Evolutionary conservation across 331 rosid species (phyloP).

Genomic region (Dryas integrifolia): DNA sequence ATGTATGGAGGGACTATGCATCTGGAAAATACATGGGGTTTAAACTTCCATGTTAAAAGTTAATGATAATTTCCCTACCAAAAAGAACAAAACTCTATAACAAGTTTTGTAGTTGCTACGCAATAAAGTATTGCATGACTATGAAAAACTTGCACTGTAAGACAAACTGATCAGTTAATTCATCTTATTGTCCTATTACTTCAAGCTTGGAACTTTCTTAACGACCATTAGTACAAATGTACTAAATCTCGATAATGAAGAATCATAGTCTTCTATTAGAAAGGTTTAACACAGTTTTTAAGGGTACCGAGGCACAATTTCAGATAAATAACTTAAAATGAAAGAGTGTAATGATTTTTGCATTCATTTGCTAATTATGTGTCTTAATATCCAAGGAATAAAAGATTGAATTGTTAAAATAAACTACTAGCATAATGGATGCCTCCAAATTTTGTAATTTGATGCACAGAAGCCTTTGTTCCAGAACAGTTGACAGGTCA

Average conservation of each 20-base stretch:
- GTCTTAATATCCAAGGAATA: too few species aligned
- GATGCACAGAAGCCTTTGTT: constrained; percentile 5
- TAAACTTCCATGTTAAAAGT: constrained; percentile 62
- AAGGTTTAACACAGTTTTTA: neutral
- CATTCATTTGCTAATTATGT: too few species aligned
- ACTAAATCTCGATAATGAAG: neutral
- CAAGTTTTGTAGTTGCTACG: neutral
- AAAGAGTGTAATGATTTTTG: too few species aligned
- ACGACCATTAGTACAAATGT: neutral
- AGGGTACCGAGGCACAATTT: too few species aligned
- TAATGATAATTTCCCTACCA: constrained; percentile 14
- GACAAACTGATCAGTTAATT: too few species aligned
- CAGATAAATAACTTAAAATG: too few species aligned
- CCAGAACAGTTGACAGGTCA: constrained; percentile 7
- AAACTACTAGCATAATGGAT: neutral
- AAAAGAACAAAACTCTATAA: neutral
- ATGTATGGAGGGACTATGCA: constrained; percentile 50
- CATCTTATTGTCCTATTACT: too few species aligned
- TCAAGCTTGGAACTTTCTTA: neutral
- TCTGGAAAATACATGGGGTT: constrained; percentile 82
- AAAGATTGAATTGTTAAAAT: neutral
- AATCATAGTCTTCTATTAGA: neutral
- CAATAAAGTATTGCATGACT: too few species aligned
- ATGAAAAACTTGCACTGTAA: too few species aligned
- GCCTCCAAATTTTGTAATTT: neutral